Percentiles rank a stretch among this genome's conserved stretches.
Conservation (phyloP, 192 early-diverging fungal genomes). For the Mortierella alpina region DNA sequence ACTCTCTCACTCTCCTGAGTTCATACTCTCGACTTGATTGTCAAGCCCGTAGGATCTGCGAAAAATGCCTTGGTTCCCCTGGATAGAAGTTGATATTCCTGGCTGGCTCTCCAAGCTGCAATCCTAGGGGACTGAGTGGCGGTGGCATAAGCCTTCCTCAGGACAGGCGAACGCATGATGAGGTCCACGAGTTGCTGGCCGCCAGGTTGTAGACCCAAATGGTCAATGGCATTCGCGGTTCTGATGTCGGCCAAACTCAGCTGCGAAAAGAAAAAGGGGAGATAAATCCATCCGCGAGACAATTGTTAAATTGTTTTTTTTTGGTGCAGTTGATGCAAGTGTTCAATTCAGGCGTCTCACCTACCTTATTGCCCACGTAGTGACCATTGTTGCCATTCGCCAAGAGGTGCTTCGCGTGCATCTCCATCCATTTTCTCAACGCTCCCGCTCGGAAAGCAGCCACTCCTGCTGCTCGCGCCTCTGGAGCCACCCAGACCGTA, state of each 20-base stretch:
- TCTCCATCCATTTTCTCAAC: conserved; percentile 1
- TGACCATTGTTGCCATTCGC: conserved; percentile 34
- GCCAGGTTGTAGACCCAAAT: conserved; percentile 5
- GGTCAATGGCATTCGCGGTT: conserved; percentile 2
- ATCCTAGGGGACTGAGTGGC: conserved; percentile 7
- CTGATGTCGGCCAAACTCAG: conserved; percentile 13
- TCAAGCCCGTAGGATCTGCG: no score
- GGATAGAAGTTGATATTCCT: no score
- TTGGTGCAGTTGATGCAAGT: not conserved
- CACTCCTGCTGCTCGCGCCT: not conserved
- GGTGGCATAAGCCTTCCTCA: conserved; percentile 22
- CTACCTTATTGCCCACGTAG: conserved; percentile 24
- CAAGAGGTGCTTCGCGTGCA: conserved; percentile 14
- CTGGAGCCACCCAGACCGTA: not conserved
- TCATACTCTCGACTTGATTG: no score
- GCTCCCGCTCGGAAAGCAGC: not conserved
- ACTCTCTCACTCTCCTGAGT: no score
- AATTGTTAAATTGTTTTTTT: not conserved
- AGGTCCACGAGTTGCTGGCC: conserved; percentile 8
- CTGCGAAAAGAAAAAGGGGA: not conserved
- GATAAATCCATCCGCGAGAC: not conserved
- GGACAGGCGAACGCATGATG: not conserved
- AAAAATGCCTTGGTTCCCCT: no score
- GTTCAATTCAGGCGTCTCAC: not conserved
- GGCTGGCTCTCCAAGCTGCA: not conserved